Percentiles rank a stretch among this genome's conserved stretches.
Evolutionary conservation across 768 basidiomycete genomes (phyloP).

Genomic region (Glaciozyma antarctica): DNA sequence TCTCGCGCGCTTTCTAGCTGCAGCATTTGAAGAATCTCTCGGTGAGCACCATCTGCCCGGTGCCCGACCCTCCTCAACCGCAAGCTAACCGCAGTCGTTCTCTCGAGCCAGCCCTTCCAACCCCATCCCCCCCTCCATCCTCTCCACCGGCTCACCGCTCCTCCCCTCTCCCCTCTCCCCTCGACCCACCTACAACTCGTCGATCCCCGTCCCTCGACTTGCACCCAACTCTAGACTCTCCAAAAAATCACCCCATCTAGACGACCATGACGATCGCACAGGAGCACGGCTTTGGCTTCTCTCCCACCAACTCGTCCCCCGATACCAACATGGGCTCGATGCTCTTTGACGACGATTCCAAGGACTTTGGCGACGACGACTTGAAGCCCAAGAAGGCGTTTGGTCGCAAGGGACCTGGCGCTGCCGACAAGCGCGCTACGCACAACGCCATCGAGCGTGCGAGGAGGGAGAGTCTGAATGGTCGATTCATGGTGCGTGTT

Average conservation of each 20-base stretch:
- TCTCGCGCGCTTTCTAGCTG: too few species aligned
- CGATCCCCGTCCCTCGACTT: too few species aligned
- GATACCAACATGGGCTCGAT: neutral
- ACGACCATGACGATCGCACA: neutral
- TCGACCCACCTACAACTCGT: too few species aligned
- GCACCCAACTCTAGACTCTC: too few species aligned
- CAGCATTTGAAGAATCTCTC: neutral
- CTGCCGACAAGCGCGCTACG: slow-evolving; percentile 87
- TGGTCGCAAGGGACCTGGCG: slow-evolving; percentile 8
- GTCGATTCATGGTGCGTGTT: slow-evolving; percentile 62
- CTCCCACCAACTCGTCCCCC: neutral
- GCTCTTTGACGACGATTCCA: neutral
- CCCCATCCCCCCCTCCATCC: neutral
- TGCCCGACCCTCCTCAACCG: neutral
- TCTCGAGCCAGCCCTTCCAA: neutral
- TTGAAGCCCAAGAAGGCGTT: neutral
- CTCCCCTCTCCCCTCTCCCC: too few species aligned
- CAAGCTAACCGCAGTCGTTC: too few species aligned
- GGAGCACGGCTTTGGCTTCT: neutral
- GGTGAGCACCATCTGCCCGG: neutral
- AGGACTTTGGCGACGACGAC: neutral
- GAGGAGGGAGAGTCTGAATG: slow-evolving; percentile 83
- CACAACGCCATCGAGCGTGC: slow-evolving; percentile 97
- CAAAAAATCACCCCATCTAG: neutral
- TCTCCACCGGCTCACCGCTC: too few species aligned